Evolutionary conservation across 129 eudicot genomes (phyloP).

Genomic region (Helichrysum umbraculigerum): DNA sequence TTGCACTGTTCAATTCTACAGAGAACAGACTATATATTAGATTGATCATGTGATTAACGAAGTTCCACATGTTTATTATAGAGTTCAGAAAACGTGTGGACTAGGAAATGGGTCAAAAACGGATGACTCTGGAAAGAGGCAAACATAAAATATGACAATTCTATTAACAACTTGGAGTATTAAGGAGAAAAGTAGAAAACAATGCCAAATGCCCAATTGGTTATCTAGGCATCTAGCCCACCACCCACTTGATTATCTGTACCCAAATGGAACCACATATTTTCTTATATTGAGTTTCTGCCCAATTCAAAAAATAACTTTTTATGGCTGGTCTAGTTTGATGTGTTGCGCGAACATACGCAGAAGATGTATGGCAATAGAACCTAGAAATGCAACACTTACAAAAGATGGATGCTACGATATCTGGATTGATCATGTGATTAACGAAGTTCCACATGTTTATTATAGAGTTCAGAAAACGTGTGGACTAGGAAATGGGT

Average conservation of each 20-base stretch:
- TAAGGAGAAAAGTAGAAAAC: conserved; percentile 4
- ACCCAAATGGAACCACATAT: background rate
- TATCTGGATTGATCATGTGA: background rate
- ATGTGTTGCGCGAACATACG: background rate
- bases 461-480: no score
- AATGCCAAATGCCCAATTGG: background rate
- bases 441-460: no score
- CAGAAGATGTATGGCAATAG: background rate
- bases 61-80: no score
- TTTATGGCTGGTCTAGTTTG: background rate
- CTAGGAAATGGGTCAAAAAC: no score
- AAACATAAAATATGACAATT: background rate
- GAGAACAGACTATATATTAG: background rate
- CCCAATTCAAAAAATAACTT: background rate
- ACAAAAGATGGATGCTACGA: background rate
- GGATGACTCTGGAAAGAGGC: background rate
- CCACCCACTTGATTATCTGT: background rate
- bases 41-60: no score
- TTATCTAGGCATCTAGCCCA: background rate
- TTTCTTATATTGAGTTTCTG: background rate
- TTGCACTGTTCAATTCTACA: background rate
- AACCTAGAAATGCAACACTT: background rate
- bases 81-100: no score
- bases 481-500: no score
- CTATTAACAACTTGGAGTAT: background rate